Evolutionary conservation across 345 rosid species (phyloP), one percentile per base, ranked within the genome.

Genomic region (Eucalyptus cladocalyx): DNA sequence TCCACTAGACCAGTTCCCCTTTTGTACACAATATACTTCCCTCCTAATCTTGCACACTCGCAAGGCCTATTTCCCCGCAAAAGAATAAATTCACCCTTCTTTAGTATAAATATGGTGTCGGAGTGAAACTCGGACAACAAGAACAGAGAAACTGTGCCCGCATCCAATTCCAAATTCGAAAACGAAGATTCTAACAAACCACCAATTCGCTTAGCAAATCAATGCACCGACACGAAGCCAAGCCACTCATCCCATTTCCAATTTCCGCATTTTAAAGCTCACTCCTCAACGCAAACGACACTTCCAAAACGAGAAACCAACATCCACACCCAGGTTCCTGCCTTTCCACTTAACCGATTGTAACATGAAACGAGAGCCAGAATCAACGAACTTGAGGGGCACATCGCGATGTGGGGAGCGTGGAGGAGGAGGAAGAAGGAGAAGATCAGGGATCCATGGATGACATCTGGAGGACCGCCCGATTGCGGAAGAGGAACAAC

Each of bases 401-500:
- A 21, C 2, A 53, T 53, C 26, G 2, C 11, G 0, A 53, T 19
- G 24, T 53, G 58, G 0, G 26, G 58, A 21, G 58, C 5, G 11
- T 2, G 0, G 1, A 53, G 5, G 56, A 19, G 24, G 56, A 8
- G 2, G 26, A 53, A 53, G 58, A 8, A 53, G 58, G 56, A 53
- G 24, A 53, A 53, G 58, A 53, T 53, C 58, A 0, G 1, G 10
- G 58, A 53, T 53, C 2, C 2, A 53, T 1, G 5, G 5, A 53
- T 0, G 5, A 53, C 58, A 2, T 53, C 11, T 1, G 1, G 26
- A 8, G 11, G 26, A 8, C 26, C 0, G 0, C 58, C 26, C 1
- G 5, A 0, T 53, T 0, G 0, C 0, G 2, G 58, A 53, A 53
- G 58, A 19, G 58, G 11, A 53, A 53, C 2, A 0, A 53, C 5